A percentile compares a stretch with the other conserved stretches of the same genome.
Evolutionary conservation across 2,329 filamentous ascomycete species (phyloP).

Genomic region (Beauveria medogensis): DNA sequence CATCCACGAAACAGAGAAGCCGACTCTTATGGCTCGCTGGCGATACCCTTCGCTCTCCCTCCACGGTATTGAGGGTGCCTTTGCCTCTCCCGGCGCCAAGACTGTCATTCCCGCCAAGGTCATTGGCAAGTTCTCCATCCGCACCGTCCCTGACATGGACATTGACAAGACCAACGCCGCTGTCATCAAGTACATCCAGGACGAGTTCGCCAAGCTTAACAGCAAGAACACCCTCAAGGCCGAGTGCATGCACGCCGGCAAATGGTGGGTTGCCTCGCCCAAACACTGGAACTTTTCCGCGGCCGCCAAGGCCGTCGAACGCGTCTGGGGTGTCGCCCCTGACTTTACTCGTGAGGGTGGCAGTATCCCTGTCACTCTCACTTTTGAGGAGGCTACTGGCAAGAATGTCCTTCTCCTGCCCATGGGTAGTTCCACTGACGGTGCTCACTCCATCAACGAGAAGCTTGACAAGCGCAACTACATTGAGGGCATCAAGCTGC

Average conservation of each 20-base stretch:
- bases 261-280: slow-evolving; percentile 97
- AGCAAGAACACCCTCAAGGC: slow-evolving; percentile 90
- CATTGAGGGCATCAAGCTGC: slow-evolving; percentile 92
- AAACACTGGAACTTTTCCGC: slow-evolving; percentile 99
- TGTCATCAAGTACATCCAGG: slow-evolving; percentile 76
- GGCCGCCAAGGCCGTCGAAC: slow-evolving; percentile 89
- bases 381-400: slow-evolving; percentile 93
- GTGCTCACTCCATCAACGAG: slow-evolving; percentile 96
- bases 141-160: slow-evolving; percentile 96
- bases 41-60: slow-evolving; percentile 87
- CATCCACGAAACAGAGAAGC: slow-evolving; percentile 82
- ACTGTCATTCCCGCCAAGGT: slow-evolving; percentile 98
- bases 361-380: slow-evolving; percentile 93
- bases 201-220: slow-evolving; percentile 75
- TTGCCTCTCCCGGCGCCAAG: slow-evolving; percentile 88
- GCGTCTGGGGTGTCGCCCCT: slow-evolving; percentile 86
- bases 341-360: slow-evolving; percentile 96
- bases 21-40: slow-evolving; percentile 93
- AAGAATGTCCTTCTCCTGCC: slow-evolving; percentile 95
- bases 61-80: slow-evolving; percentile 92
- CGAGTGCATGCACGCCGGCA: slow-evolving; percentile 78
- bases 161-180: slow-evolving; percentile 78
- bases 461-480: slow-evolving; percentile 97
- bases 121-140: slow-evolving; percentile 95
- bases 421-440: slow-evolving; percentile 96